Evolutionary conservation across 2,329 filamentous ascomycete species (phyloP), one percentile per base, ranked within the genome.

Genomic region (Chalaropsis thielavioides): DNA sequence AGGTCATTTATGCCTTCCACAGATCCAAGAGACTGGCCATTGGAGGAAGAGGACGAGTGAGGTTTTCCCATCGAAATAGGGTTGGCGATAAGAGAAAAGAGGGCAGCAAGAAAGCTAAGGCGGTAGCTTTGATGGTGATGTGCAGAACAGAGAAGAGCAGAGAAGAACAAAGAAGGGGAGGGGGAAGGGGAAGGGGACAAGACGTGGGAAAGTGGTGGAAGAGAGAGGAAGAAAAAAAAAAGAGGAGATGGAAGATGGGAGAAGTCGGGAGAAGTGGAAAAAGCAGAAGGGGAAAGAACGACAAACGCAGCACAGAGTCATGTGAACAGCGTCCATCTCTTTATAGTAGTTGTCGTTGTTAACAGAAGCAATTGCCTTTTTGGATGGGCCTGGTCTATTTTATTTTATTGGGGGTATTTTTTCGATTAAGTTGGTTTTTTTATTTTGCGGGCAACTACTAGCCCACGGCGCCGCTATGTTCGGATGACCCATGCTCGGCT

Each of bases 51-150:
- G 62, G 67, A 61, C 51, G 68, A 62, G 65, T 64, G 62, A 64
- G 68, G 44, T 69, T 68, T 62, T 68, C 68, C 66, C 67, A 69
- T 68, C 67, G 68, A 69, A 68, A 62, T 67, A 62, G 54, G 66
- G 61, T 64, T 27, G 64, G 60, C 54, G 40, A 35, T 17, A 43
- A 59, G 38, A 44, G 56, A 62, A 51, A 56, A 41, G 41, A 46
- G 51, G 51, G 62, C 62, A 44, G 19, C 35, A 59, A 59, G 41
- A 43, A 64, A 64, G 44, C 62, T 56, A 40, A 41, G 10, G 49
- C 43, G 44, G 22, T 40, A n/a, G 43, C 27, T n/a, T 38, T 64
- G 54, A 24, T 17, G 22, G 11, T n/a, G 46, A 51, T 13, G 46
- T 13, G 22, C 46, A 51, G 15, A 24, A 51, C 22, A 27, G 24